A percentile compares a stretch with the other conserved stretches of the same genome.
These are phyloP conservation scores for Hymenoscyphus salicellus DNA, from an alignment of 2,329 filamentous ascomycete genomes.

Conservation along the genomic window DNA sequence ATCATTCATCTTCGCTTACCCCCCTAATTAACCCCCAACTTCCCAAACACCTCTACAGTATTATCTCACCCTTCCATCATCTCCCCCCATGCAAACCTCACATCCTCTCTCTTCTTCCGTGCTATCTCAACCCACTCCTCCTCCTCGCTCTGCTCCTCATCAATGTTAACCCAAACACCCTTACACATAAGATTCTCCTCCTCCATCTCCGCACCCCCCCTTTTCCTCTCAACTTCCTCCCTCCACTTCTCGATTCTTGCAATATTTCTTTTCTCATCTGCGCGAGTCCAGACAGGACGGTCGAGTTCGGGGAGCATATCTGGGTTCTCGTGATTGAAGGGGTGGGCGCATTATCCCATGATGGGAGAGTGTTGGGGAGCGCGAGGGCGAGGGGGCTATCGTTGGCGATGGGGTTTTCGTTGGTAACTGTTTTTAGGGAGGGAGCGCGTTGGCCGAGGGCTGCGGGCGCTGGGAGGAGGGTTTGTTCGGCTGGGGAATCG, in stretches of 20 bases:
- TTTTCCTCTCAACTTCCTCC: not conserved
- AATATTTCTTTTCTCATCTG: not conserved
- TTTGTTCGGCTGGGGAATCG: too few relatives aligned
- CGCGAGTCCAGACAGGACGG: not conserved
- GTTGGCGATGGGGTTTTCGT: not conserved
- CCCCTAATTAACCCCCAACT: not conserved
- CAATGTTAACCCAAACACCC: not conserved
- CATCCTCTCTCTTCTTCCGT: not conserved
- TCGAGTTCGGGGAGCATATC: not conserved
- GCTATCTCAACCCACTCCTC: not conserved
- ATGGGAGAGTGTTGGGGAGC: not conserved
- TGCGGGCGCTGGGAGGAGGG: too few relatives aligned
- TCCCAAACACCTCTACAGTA: not conserved
- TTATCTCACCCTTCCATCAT: not conserved
- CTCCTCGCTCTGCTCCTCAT: not conserved
- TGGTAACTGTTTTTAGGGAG: not conserved
- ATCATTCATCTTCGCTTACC: not conserved
- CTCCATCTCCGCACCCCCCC: not conserved
- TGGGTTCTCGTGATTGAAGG: not conserved
- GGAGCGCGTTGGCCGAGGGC: too few relatives aligned
- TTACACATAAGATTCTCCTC: not conserved
- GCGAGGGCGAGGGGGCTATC: not conserved
- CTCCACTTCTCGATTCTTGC: not conserved
- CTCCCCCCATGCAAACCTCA: not conserved
- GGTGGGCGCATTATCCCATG: not conserved